Evolutionary conservation across 371 early-diverging fungal species (phyloP).

Genomic region (Capniomyces stellatus): DNA sequence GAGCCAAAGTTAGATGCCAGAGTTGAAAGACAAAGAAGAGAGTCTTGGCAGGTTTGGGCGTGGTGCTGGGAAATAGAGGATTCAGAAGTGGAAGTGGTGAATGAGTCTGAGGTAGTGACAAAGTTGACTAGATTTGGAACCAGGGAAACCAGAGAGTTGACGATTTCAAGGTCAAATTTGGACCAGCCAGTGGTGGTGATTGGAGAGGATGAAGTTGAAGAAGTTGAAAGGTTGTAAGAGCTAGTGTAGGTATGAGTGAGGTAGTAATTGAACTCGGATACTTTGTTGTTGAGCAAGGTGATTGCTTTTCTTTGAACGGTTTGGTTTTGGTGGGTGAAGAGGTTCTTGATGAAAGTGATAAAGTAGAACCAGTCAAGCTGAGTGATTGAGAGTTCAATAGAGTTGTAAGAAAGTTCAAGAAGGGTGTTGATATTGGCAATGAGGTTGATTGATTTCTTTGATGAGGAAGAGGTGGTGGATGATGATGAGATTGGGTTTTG

Average conservation of each 20-base stretch:
- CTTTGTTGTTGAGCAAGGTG: conserved; percentile 50
- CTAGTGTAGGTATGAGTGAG: conserved; percentile 8
- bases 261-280: conserved; percentile 18
- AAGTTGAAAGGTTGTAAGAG: not conserved
- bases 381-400: conserved; percentile 53
- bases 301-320: conserved; percentile 65
- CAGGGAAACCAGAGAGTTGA: not conserved
- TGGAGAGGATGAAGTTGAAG: not conserved
- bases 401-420: too few species aligned
- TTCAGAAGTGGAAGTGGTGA: too few species aligned
- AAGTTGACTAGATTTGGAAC: not conserved
- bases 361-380: conserved; percentile 58
- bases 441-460: too few species aligned
- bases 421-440: too few species aligned
- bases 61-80: not conserved
- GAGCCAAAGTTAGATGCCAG: conserved; percentile 47
- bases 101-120: too few species aligned
- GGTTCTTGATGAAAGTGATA: conserved; percentile 38
- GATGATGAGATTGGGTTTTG: too few species aligned
- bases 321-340: conserved; percentile 45
- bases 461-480: too few species aligned
- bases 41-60: too few species aligned
- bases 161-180: not conserved
- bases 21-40: conserved; percentile 58
- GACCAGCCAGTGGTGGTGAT: not conserved